These are phyloP conservation scores for Pythium inflatum DNA, from an alignment of 352 stramenopile species.

Conservation along the genomic window DNA sequence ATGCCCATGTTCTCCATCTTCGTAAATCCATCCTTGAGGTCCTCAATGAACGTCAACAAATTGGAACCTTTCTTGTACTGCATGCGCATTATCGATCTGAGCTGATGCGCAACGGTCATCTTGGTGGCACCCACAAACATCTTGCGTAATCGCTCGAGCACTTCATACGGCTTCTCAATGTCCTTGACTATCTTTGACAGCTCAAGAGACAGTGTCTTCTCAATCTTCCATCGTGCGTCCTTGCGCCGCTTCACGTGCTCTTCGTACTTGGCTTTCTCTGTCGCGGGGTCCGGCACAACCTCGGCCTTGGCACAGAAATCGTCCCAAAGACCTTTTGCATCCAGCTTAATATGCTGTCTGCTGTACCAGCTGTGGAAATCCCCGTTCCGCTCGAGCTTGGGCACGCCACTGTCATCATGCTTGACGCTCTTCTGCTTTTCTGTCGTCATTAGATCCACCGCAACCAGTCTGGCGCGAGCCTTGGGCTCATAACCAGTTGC, in stretches of 20 bases:
- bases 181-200: slow-evolving; percentile 7
- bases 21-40: slow-evolving; percentile 15
- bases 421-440: slow-evolving; percentile 7
- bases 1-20: slow-evolving; percentile 24
- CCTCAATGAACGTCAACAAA: slow-evolving; percentile 15
- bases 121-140: slow-evolving; percentile 17
- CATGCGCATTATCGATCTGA: slow-evolving; percentile 12
- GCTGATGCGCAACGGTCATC: slow-evolving; percentile 5
- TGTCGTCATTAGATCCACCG: neutral
- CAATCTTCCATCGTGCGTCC: slow-evolving; percentile 14
- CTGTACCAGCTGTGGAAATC: slow-evolving; percentile 21
- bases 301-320: slow-evolving; percentile 21
- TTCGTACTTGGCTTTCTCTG: slow-evolving; percentile 2
- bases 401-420: slow-evolving; percentile 6
- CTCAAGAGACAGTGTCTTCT: slow-evolving; percentile 15
- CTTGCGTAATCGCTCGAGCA: slow-evolving; percentile 8
- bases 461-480: neutral
- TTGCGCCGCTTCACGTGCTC: slow-evolving; percentile 13
- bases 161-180: neutral
- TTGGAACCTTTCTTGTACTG: slow-evolving; percentile 14
- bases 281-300: neutral
- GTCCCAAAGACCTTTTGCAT: slow-evolving; percentile 17
- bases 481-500: slow-evolving; percentile 25
- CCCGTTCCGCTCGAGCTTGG: slow-evolving; percentile 2
- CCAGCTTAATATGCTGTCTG: slow-evolving; percentile 9